These are phyloP conservation scores for Aureobasidium sp. DNA, from an alignment of 2,329 filamentous ascomycete species.

Conservation along the genomic window DNA sequence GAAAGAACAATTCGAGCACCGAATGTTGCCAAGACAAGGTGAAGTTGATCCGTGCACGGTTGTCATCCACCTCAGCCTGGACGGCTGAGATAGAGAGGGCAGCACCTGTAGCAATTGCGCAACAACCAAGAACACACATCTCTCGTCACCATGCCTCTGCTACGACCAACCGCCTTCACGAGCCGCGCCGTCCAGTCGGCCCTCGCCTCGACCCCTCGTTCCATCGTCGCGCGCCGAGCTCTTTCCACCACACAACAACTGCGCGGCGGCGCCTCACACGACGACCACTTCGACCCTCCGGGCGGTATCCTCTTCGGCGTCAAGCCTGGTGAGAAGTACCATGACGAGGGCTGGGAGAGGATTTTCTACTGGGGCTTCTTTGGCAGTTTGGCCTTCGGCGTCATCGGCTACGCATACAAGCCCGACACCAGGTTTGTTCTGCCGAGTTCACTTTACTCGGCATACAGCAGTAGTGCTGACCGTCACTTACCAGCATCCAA, in stretches of 20 bases:
- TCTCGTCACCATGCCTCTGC: neutral
- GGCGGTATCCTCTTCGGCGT: constrained; percentile 88
- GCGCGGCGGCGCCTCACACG: constrained; percentile 50
- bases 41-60: neutral
- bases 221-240: constrained; percentile 15
- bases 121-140: neutral
- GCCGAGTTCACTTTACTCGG: neutral
- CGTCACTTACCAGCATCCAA: constrained; percentile 64
- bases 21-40: neutral
- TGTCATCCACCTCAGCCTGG: neutral
- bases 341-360: constrained; percentile 94
- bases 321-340: constrained; percentile 88
- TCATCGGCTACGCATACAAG: constrained; percentile 87
- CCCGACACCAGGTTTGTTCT: constrained; percentile 90
- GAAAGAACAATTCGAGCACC: neutral
- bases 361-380: constrained; percentile 79
- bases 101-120: neutral
- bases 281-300: constrained; percentile 79
- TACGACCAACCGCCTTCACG: constrained; percentile 6
- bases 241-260: constrained; percentile 25
- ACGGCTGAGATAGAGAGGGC: neutral
- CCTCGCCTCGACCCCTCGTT: neutral
- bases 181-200: constrained; percentile 8
- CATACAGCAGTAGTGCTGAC: neutral
- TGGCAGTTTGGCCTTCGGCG: constrained; percentile 63